Conservation (phyloP, 768 basidiomycete genomes). For the Auricularia auricula-judae region DNA sequence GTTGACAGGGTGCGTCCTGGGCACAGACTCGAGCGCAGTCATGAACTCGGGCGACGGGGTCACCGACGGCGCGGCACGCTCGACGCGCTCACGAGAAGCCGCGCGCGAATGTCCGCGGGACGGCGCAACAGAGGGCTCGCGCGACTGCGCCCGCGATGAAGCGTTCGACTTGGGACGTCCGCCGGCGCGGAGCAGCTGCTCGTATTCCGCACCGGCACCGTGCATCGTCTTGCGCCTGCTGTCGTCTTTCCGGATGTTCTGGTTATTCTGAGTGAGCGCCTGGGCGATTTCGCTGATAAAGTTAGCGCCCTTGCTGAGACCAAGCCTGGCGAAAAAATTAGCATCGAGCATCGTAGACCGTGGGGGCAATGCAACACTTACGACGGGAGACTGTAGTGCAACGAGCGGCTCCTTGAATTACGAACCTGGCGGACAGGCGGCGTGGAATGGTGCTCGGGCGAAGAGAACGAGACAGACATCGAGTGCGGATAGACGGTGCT, state of each 20-base stretch:
- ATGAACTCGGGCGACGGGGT: neutral
- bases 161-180: neutral
- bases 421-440: conserved; percentile 30
- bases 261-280: neutral
- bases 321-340: conserved; percentile 31
- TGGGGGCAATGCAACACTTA: conserved; percentile 17
- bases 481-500: neutral
- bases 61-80: neutral
- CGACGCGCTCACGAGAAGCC: neutral
- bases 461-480: conserved; percentile 30
- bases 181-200: neutral
- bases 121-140: neutral
- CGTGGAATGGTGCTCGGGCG: conserved; percentile 50
- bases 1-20: neutral
- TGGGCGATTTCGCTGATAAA: neutral
- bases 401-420: conserved; percentile 32
- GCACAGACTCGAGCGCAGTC: neutral
- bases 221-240: conserved; percentile 1
- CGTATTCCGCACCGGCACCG: neutral
- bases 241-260: neutral
- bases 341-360: conserved; percentile 2
- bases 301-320: conserved; percentile 44
- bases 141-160: neutral
- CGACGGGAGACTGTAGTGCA: conserved; percentile 62
- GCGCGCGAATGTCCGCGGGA: neutral